These are phyloP conservation scores for Hymenoscyphus salicellus DNA, from an alignment of 2,329 filamentous ascomycete genomes.

Conservation along the genomic window DNA sequence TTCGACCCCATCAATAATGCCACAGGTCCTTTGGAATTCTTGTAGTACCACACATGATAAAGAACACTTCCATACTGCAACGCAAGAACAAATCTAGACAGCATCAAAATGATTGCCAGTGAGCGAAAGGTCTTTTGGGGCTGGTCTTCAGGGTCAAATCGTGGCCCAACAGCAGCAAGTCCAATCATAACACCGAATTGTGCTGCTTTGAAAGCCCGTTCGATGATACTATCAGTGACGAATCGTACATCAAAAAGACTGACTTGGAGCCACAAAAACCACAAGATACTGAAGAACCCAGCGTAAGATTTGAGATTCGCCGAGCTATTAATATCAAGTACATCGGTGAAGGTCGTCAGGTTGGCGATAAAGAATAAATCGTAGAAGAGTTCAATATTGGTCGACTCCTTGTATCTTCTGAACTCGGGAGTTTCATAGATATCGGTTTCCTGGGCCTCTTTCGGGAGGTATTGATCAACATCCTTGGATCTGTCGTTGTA, in stretches of 20 bases:
- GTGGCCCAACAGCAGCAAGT: constrained; percentile 40
- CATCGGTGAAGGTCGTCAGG: constrained; percentile 54
- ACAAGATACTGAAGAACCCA: constrained; percentile 48
- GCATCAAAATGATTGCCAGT: constrained; percentile 38
- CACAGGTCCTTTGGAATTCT: constrained; percentile 21
- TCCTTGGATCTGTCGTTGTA: constrained; percentile 8
- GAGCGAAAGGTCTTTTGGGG: constrained; percentile 18
- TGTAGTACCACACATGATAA: constrained; percentile 26
- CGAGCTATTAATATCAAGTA: constrained; percentile 52
- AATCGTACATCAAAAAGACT: constrained; percentile 58
- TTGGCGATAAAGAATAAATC: constrained; percentile 61
- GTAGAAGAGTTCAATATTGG: constrained; percentile 47
- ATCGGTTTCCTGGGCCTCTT: background rate
- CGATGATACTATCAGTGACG: constrained; percentile 52
- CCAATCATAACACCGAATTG: constrained; percentile 53
- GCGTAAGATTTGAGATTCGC: constrained; percentile 48
- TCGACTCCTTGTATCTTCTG: constrained; percentile 22
- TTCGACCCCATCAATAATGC: constrained; percentile 16
- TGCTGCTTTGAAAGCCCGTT: constrained; percentile 50
- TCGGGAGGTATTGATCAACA: background rate
- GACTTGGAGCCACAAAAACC: constrained; percentile 60
- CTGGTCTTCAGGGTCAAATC: constrained; percentile 35
- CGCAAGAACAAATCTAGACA: constrained; percentile 37
- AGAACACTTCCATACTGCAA: constrained; percentile 37
- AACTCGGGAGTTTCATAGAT: constrained; percentile 8